Conservation (phyloP, 1,139 yeast species). For the Pichia sp. region DNA sequence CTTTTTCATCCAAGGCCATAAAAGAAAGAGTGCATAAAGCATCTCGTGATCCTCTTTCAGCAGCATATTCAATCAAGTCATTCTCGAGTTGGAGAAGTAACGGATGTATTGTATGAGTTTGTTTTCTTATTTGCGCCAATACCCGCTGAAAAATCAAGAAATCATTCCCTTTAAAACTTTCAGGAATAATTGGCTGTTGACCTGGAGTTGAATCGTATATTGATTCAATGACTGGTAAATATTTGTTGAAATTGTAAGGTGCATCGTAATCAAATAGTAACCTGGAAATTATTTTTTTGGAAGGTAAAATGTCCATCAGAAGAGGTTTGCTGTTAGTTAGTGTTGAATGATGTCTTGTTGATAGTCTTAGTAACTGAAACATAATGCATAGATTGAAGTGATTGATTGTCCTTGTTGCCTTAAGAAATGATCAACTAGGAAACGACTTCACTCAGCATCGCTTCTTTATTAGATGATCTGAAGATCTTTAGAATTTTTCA, state of each 20-base stretch:
- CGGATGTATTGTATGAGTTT: constrained; percentile 51
- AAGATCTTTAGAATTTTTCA: no score
- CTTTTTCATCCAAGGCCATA: constrained; percentile 40
- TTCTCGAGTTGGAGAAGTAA: constrained; percentile 56
- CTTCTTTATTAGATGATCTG: no score
- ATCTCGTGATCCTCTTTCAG: constrained; percentile 74
- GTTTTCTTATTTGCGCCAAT: constrained; percentile 51
- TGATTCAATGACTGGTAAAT: constrained; percentile 44
- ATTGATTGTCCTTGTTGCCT: no score
- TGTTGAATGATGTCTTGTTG: constrained; percentile 9
- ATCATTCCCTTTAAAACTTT: constrained; percentile 39
- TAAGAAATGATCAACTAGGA: no score
- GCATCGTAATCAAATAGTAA: constrained; percentile 62
- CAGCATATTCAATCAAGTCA: constrained; percentile 69
- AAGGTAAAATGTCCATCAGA: constrained; percentile 48
- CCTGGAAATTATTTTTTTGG: constrained; percentile 47
- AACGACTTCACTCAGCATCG: no score
- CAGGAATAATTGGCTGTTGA: constrained; percentile 22
- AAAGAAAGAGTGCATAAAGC: constrained; percentile 70
- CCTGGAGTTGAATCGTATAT: constrained; percentile 37
- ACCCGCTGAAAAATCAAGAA: constrained; percentile 63
- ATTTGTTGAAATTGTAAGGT: constrained; percentile 43
- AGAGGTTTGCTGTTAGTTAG: constrained; percentile 32
- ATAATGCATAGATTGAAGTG: no score
- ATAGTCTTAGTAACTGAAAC: not conserved